Conservation (phyloP, 805 yeast species). For the Nakazawaea ishiwadae region DNA sequence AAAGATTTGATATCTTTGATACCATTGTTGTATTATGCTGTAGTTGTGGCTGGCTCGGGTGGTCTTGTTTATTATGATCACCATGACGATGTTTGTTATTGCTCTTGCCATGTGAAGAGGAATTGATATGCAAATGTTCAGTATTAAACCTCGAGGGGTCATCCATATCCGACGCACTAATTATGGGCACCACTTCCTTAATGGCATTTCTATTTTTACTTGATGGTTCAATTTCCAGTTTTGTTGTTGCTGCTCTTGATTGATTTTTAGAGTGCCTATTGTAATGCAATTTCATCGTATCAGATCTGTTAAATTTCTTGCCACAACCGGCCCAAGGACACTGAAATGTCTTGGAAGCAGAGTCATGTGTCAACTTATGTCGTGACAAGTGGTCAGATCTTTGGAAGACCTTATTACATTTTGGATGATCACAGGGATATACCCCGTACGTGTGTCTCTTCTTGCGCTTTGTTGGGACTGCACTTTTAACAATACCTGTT, state of each 20-base stretch:
- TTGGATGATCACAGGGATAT: slow-evolving; percentile 31
- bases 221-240: too few species aligned
- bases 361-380: slow-evolving; percentile 49
- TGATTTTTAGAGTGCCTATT: slow-evolving; percentile 27
- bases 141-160: too few species aligned
- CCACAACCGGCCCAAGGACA: slow-evolving; percentile 47
- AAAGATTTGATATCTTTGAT: not conserved
- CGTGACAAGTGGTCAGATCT: slow-evolving; percentile 56
- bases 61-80: not conserved
- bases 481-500: not conserved
- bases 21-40: not conserved
- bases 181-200: too few species aligned
- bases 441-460: slow-evolving; percentile 9
- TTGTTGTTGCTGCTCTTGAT: not conserved
- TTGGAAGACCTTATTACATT: slow-evolving; percentile 49
- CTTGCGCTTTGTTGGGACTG: slow-evolving; percentile 3
- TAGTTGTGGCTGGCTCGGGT: not conserved
- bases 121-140: not conserved
- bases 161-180: too few species aligned
- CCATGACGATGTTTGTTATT: not conserved
- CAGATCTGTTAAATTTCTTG: slow-evolving; percentile 49
- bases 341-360: slow-evolving; percentile 34
- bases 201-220: too few species aligned
- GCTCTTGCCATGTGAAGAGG: not conserved
- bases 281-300: slow-evolving; percentile 41